phyloP scores from a whole-genome alignment of 1,284 basidiomycete genomes.

The Rhodofomes roseus region DNA sequence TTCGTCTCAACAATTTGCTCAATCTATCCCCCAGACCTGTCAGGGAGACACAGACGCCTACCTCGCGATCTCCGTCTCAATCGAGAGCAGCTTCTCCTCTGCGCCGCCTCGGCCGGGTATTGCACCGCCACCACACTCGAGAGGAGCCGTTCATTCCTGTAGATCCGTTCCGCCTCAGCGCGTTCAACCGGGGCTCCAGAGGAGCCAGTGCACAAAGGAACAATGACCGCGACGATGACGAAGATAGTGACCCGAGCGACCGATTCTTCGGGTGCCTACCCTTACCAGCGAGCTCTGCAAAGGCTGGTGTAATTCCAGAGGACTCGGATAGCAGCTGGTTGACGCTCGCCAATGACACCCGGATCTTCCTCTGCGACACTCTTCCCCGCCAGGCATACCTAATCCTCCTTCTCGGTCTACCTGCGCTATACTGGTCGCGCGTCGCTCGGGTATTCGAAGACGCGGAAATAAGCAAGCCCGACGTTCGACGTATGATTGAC shows the following conservation, averaged over 20 bases:
- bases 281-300: conserved; percentile 10
- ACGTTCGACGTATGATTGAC: conserved; percentile 66
- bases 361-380: conserved; percentile 42
- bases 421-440: conserved; percentile 70
- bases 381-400: conserved; percentile 61
- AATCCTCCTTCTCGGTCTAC: conserved; percentile 61
- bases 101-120: conserved; percentile 32
- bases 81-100: conserved; percentile 44
- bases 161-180: conserved; percentile 40
- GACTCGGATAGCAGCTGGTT: conserved; percentile 11
- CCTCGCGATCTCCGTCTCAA: conserved; percentile 30
- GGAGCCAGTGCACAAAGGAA: conserved; percentile 5
- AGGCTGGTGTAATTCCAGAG: neutral
- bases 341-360: conserved; percentile 11
- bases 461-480: conserved; percentile 69
- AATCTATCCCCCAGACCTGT: conserved; percentile 15
- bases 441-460: conserved; percentile 70
- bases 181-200: conserved; percentile 18
- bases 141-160: conserved; percentile 50
- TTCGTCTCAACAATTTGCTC: conserved; percentile 10
- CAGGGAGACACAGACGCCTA: conserved; percentile 22
- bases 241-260: conserved; percentile 12
- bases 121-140: conserved; percentile 35
- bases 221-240: conserved; percentile 6
- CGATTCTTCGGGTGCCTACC: conserved; percentile 14